phyloP scores from a whole-genome alignment of 208 protist genomes.

The Endotrypanum monterogeii region DNA sequence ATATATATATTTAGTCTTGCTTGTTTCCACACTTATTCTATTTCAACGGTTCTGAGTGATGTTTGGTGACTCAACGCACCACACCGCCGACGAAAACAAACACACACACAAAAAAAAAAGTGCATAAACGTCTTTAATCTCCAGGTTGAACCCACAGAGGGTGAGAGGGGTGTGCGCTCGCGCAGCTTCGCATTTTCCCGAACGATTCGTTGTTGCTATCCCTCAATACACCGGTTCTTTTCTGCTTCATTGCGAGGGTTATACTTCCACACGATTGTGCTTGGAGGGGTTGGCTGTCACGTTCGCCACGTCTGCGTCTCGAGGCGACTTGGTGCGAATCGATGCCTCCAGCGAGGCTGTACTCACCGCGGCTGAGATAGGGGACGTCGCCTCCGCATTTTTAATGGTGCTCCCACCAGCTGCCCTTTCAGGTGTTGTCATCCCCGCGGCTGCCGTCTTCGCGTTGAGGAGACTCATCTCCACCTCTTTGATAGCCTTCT shows the following conservation, averaged over 20 bases:
- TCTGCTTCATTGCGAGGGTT: not conserved
- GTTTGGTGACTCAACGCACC: too few relatives aligned
- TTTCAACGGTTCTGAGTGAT: too few relatives aligned
- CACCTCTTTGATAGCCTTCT: conserved; percentile 34
- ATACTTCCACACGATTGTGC: not conserved
- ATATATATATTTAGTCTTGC: not conserved
- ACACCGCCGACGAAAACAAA: too few relatives aligned
- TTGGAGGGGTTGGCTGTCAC: not conserved
- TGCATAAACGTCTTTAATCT: too few relatives aligned
- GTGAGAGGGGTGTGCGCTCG: too few relatives aligned
- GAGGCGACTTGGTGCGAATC: not conserved
- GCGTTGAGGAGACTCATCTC: conserved; percentile 27
- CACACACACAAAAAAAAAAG: too few relatives aligned
- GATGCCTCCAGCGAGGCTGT: not conserved
- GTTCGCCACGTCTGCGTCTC: not conserved
- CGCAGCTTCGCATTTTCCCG: too few relatives aligned
- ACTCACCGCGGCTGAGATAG: not conserved
- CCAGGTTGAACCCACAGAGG: too few relatives aligned
- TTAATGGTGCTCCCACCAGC: conserved; percentile 1
- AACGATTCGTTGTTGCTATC: too few relatives aligned
- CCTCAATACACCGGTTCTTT: too few relatives aligned
- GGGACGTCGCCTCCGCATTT: conserved; percentile 4
- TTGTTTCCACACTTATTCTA: too few relatives aligned
- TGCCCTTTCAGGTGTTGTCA: conserved; percentile 22
- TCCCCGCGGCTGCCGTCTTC: conserved; percentile 5